These are phyloP conservation scores for Tremellales sp. DNA, from an alignment of 1,284 basidiomycete genomes.

Conservation along the genomic window DNA sequence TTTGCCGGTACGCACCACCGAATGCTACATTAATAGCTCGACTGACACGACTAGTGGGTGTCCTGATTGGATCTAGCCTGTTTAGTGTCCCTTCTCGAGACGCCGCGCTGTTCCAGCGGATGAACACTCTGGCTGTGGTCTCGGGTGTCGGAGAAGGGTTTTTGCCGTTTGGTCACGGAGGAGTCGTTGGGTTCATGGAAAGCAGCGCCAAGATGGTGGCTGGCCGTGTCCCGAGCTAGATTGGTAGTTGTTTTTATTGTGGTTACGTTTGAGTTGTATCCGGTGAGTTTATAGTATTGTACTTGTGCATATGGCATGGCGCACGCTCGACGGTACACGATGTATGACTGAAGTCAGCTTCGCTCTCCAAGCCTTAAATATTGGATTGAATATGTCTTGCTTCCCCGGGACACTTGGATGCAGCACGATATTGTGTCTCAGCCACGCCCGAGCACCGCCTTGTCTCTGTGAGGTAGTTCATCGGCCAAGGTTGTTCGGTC, in stretches of 20 bases:
- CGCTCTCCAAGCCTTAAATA: no score
- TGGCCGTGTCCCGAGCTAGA: conserved; percentile 16
- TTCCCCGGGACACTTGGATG: no score
- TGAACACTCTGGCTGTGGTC: conserved; percentile 31
- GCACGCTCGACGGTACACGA: no score
- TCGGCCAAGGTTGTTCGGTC: no score
- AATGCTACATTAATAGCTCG: background rate
- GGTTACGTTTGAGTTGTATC: background rate
- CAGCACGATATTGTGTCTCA: no score
- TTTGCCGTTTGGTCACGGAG: conserved; percentile 14
- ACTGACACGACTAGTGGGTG: conserved; percentile 19
- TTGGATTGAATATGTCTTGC: no score
- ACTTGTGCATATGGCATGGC: no score
- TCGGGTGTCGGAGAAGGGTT: conserved; percentile 35
- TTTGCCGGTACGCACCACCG: conserved; percentile 22
- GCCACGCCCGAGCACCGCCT: no score
- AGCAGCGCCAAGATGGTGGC: conserved; percentile 24
- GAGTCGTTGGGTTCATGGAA: conserved; percentile 21
- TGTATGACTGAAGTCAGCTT: no score
- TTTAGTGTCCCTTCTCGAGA: conserved; percentile 28
- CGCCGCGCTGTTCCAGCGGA: conserved; percentile 24
- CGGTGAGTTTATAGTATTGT: no score
- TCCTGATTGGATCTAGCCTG: conserved; percentile 23
- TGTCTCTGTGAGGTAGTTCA: no score
- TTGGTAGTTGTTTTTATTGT: no score